A percentile compares a stretch with the other conserved stretches of the same genome.
phyloP scores from a whole-genome alignment of 2,329 filamentous ascomycete genomes.

The Lithohypha guttulata region DNA sequence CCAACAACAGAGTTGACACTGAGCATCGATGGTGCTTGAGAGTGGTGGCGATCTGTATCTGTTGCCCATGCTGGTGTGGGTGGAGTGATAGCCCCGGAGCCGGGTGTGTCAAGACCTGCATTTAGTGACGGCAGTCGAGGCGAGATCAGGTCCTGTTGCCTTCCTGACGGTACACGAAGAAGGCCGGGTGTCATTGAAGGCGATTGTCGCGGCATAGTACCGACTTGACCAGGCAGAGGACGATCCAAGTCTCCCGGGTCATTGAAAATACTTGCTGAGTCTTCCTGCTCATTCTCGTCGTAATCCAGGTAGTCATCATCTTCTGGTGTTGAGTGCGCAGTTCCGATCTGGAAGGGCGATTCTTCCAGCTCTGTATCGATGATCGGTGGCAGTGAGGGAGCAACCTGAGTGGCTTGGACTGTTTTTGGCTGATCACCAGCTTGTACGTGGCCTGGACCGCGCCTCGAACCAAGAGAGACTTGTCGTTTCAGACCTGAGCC shows the following conservation, averaged over 20 bases:
- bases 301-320: conserved; percentile 31
- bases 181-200: not conserved
- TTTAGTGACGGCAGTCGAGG: conserved; percentile 1
- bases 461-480: conserved; percentile 31
- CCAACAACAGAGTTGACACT: conserved; percentile 49
- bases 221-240: conserved; percentile 20
- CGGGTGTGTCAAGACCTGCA: not conserved
- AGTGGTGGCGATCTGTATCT: conserved; percentile 10
- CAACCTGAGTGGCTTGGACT: not conserved
- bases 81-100: conserved; percentile 22
- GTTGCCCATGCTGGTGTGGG: conserved; percentile 12
- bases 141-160: not conserved
- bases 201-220: conserved; percentile 22
- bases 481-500: conserved; percentile 27
- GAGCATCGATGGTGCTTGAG: conserved; percentile 32
- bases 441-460: conserved; percentile 30
- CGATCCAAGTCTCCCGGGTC: conserved; percentile 9
- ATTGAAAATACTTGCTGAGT: not conserved
- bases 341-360: conserved; percentile 18
- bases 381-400: conserved; percentile 1
- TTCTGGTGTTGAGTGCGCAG: conserved; percentile 25
- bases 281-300: conserved; percentile 12
- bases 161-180: not conserved
- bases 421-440: not conserved
- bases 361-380: conserved; percentile 22